Base-by-base conservation (phyloP, 306 rosid genomes). In the Amphicarpaea edgeworthii region DNA sequence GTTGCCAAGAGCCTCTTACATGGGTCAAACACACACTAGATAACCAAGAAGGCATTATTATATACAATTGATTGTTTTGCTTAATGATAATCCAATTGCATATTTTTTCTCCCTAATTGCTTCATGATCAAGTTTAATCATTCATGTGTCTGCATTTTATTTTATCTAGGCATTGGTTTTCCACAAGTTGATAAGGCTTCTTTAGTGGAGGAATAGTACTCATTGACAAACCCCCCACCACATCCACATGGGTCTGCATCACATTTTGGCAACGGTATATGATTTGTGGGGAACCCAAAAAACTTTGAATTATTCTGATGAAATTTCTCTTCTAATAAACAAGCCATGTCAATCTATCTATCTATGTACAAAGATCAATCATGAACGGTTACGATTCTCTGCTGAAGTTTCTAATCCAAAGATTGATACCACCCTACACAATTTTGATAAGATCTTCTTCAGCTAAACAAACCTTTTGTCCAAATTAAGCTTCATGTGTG, bases 351-450 rank as follows among this genome's bases (percentile, higher is more conserved):
- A 34, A 51, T 62, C 21, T 6, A 12, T 53, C 4, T 24, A 51
- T 62, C 21, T 6, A 12, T 26, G 42, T n/a, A 16, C 64, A 42
- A 42, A 42, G 30, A 46, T 54, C 46, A 58, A 34, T 20, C 65
- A 81, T 81, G 70, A 10, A 59, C 34, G 57, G 82, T 81, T 70
- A 74, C 59, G 79, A 83, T 87, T 83, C 77, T 71, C 69, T 63
- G 71, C 12, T 85, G 45, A 75, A 76, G 68, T 83, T 77, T 67
- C 38, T 19, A 68, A 43, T 60, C 49, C 54, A 77, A 81, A 62
- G 65, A 75, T 78, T 63, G 68, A 43, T 28, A 76, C n/a, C 72
- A 57, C 68, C 49, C 51, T 51, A 67, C 50, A n/a, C 61, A 59
- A 60, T 66, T 34, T 34, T 34, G 40, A 34, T 34, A 6, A 34